phyloP scores from a whole-genome alignment of 352 stramenopile species.

The Pythium volutum region DNA sequence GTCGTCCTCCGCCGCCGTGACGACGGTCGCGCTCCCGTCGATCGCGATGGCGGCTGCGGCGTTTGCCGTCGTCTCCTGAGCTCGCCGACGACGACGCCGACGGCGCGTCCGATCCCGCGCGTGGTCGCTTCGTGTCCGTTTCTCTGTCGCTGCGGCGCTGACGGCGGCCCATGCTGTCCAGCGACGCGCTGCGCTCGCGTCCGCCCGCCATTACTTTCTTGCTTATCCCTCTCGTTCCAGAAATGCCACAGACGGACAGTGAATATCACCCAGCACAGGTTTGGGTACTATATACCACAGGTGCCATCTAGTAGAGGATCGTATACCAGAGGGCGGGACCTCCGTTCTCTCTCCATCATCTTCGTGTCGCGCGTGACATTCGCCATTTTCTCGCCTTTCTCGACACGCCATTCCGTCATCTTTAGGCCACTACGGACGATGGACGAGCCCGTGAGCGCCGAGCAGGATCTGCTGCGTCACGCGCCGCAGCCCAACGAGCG shows the following conservation, averaged over 20 bases:
- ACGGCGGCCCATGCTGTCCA: constrained; percentile 62
- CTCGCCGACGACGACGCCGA: constrained; percentile 19
- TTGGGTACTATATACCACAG: background rate
- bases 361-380: background rate
- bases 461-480: constrained; percentile 54
- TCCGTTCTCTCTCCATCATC: constrained; percentile 1
- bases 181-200: constrained; percentile 53
- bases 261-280: constrained; percentile 5
- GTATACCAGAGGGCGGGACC: background rate
- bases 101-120: constrained; percentile 18
- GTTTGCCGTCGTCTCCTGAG: background rate
- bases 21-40: too few species aligned
- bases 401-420: background rate
- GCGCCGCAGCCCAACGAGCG: constrained; percentile 65
- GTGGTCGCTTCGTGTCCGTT: background rate
- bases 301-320: background rate
- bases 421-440: background rate
- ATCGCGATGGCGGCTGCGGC: constrained; percentile 23
- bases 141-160: constrained; percentile 20
- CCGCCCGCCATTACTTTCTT: constrained; percentile 1
- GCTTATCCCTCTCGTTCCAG: background rate
- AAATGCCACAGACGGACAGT: background rate
- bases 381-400: background rate
- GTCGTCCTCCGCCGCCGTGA: constrained; percentile 10
- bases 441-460: constrained; percentile 32